Conservation (phyloP, 78 protist species). For the Emiliania huxleyi region DNA sequence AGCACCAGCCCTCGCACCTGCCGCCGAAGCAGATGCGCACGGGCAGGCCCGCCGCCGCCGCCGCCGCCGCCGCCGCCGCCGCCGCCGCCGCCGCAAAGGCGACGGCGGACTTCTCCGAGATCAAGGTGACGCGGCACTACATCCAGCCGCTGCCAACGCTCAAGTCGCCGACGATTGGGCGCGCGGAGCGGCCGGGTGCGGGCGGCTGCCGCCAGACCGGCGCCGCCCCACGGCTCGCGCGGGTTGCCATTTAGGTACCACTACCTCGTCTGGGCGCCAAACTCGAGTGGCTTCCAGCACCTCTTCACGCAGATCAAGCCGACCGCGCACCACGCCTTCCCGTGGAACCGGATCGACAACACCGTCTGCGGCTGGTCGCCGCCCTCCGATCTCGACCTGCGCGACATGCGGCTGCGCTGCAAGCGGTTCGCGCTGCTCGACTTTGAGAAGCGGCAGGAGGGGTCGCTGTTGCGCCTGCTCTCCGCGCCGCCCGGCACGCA, state of each 20-base stretch:
- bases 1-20: background rate
- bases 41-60: background rate
- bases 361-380: background rate
- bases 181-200: no score
- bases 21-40: background rate
- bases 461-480: background rate
- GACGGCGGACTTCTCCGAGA: background rate
- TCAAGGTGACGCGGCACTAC: background rate
- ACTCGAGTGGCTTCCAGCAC: background rate
- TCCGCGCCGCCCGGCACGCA: background rate
- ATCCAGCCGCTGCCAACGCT: background rate
- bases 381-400: background rate
- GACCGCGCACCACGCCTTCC: background rate
- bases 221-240: no score
- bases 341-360: background rate
- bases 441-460: background rate
- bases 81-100: background rate
- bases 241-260: background rate
- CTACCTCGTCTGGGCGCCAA: background rate
- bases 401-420: background rate
- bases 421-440: background rate
- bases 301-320: background rate
- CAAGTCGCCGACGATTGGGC: no score
- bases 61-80: background rate
- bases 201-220: no score